Evolutionary conservation across 108 stramenopile genomes (phyloP), one percentile per base, ranked within the genome.

Genomic region (Nitzschia inconspicua): DNA sequence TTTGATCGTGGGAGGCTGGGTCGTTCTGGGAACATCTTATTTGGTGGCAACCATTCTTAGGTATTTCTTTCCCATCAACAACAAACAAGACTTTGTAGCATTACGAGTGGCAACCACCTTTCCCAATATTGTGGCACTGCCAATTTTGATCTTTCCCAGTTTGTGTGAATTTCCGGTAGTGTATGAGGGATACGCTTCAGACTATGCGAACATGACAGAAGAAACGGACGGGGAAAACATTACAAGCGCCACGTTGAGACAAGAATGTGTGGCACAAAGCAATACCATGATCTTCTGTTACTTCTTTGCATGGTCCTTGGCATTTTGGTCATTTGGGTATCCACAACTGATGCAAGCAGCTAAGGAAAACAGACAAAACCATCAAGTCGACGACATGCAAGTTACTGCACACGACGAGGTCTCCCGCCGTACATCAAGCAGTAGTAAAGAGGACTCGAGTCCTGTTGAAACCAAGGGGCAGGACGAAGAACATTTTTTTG

Each of bases 131-230:
- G 73, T 89, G 10, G 77, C 82, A 3, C 52, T 88, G 32, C 88
- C 88, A 1, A 83, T 89, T 57, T 34, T 89, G 44, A 76, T 89
- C 29, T 89, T 89, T 61, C 88, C 88, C 8, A 72, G 78, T 28
- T 70, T 89, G 1, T 89, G 88, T 56, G 88, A 89, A 57, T 85
- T 76, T 60, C 47, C 70, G 4, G 79, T 84, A 3, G 81, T 89
- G 9, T 65, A 83, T 34, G 68, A 84, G 60, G 65, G 64, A 19
- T 84, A 37, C 44, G 29, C 41, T n/a, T 7, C 22, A 9, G 27
- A 42, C 3, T 37, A 36, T 20, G 30, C 7, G 14, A 31, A 18
- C 8, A 7, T 16, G 5, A 5, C 4, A 5, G 58, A 47, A 2
- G 44, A 16, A 11, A 16, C 28, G 3, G 40, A 42, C 43, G 36